Percentiles rank a stretch among this genome's conserved stretches.
phyloP scores from a whole-genome alignment of 2,329 filamentous ascomycete genomes.

The Furcasterigmium furcatum region DNA sequence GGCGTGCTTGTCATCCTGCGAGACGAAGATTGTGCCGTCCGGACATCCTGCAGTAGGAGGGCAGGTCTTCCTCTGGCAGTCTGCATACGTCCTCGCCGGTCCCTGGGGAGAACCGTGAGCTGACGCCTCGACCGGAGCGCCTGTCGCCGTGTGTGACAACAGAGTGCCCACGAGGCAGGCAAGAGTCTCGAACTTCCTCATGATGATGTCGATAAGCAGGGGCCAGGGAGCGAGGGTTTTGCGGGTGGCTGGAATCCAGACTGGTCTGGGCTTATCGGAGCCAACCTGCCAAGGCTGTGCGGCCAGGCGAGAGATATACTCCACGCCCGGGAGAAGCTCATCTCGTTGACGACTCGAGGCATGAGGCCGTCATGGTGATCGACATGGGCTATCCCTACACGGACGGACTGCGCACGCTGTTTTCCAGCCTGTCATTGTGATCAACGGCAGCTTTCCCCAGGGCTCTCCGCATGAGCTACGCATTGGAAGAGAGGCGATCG shows the following conservation, averaged over 20 bases:
- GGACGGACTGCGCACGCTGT: not conserved
- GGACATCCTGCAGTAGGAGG: slow-evolving; percentile 34
- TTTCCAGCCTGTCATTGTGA: not conserved
- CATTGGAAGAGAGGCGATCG: no score
- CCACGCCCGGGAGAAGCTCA: no score
- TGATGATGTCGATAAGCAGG: not conserved
- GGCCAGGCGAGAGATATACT: not conserved
- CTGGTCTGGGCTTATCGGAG: not conserved
- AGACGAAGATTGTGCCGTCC: slow-evolving; percentile 36
- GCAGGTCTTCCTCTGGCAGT: slow-evolving; percentile 26
- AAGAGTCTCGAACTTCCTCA: slow-evolving; percentile 7
- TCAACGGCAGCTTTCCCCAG: no score
- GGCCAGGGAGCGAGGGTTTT: not conserved
- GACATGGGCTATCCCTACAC: not conserved
- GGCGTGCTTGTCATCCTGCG: slow-evolving; percentile 26
- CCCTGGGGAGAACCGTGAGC: slow-evolving; percentile 3
- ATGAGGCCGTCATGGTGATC: not conserved
- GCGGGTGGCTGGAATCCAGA: no score
- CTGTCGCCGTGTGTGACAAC: not conserved
- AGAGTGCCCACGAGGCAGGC: slow-evolving; percentile 4
- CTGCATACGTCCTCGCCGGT: slow-evolving; percentile 22
- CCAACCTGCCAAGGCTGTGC: not conserved
- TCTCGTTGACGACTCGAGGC: no score
- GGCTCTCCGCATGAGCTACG: no score
- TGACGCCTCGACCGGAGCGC: not conserved